phyloP scores from a whole-genome alignment of 805 yeast genomes.

The Saccharomycopsis sp. region DNA sequence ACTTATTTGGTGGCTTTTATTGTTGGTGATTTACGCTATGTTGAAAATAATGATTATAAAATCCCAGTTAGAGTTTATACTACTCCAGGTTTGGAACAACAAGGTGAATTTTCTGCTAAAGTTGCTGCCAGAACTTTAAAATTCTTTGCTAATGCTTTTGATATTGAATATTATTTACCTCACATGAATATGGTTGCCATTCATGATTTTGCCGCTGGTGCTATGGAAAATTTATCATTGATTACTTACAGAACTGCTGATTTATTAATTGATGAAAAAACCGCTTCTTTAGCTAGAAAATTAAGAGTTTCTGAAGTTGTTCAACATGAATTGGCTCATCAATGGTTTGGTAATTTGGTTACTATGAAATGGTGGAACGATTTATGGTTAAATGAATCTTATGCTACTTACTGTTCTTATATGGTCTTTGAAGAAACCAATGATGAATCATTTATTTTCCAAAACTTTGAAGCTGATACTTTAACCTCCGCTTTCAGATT shows the following conservation, averaged over 20 bases:
- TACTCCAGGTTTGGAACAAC: constrained; percentile 64
- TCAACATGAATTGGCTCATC: constrained; percentile 84
- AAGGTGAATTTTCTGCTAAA: constrained; percentile 65
- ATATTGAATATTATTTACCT: constrained; percentile 68
- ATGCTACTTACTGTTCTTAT: constrained; percentile 57
- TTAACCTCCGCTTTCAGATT: constrained; percentile 65
- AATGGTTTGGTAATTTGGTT: constrained; percentile 85
- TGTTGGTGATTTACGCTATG: constrained; percentile 68
- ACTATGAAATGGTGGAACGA: constrained; percentile 94
- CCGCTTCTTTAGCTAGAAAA: constrained; percentile 51
- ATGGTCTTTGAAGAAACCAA: constrained; percentile 76
- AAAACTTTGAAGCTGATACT: constrained; percentile 67
- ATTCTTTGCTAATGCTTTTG: constrained; percentile 64
- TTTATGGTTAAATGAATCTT: constrained; percentile 81
- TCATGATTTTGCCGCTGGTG: constrained; percentile 79
- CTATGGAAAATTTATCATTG: constrained; percentile 83
- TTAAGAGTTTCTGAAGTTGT: constrained; percentile 79
- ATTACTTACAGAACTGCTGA: constrained; percentile 74
- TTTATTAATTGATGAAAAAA: constrained; percentile 59
- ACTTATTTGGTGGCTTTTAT: constrained; percentile 81
- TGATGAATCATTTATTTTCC: constrained; percentile 85
- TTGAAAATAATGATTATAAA: constrained; percentile 53
- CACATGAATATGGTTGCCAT: constrained; percentile 76
- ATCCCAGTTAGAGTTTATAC: constrained; percentile 76
- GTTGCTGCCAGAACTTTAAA: constrained; percentile 65